Base-by-base conservation (phyloP, 2,329 filamentous ascomycete species). In the Cordyceps tenuipes region DNA sequence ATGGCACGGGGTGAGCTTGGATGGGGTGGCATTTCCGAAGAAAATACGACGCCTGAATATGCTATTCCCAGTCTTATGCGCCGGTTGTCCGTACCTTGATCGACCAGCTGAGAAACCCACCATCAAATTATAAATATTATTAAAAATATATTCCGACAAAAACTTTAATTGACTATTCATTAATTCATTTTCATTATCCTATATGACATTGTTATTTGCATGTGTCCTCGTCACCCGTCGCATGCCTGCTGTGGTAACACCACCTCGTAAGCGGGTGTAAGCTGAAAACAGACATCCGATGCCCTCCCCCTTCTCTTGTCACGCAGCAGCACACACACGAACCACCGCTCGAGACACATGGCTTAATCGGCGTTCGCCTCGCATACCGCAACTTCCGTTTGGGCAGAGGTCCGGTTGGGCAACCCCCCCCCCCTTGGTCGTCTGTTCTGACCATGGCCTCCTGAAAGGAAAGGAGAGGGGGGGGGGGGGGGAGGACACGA, bases 201-300 rank as follows among this genome's bases (percentile, higher is more conserved):
- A 9, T 9, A 43, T 43, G 15, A 26, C 17, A 15, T 55, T 23
- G 8, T 41, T 1, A 39, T 53, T 21, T 19, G 13, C n/a, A 56
- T 39, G 19, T 10, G 8, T 13, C 21, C 9, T 57, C 6, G 29
- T 47, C 44, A 41, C 19, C 21, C 54, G 54, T 49, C 21, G 21
- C 44, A 19, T 41, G 9, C 34, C 5, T 49, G 15, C 31, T 41
- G 31, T 19, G 46, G 44, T 41, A 41, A 19, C 44, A 49, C 44
- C 8, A 49, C 29, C 43, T 23, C 15, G 44, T 39, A 23, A 21
- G 54, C 15, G 39, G 54, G 31, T 13, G 34, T 13, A n/a, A 41
- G 44, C 44, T 49, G 54, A 57, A 57, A 29, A 44, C 17, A 49
- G 44, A 26, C 31, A 57, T 57, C 54, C 54, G 44, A 41, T 17